Evolutionary conservation across 148 eudicot species (phyloP), one percentile per base, ranked within the genome.

Genomic region (Silene conica): DNA sequence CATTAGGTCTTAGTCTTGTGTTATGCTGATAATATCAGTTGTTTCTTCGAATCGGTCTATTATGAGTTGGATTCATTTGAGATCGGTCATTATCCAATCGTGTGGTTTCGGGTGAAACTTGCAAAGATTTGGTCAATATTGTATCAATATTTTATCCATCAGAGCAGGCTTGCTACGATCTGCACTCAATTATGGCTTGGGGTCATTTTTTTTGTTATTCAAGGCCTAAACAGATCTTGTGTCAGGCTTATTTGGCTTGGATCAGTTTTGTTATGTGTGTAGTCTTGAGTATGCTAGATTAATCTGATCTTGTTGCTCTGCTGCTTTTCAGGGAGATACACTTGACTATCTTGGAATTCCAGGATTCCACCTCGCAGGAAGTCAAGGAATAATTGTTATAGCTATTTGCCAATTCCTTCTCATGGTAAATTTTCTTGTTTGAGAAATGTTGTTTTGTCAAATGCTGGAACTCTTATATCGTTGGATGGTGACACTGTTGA

Each of bases 331-430:
- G 97, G 99, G 99, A 61, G 94, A 92, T 67, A 92, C 99, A 43
- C 85, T 96, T 69, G 99, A 96, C 78, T 96, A 92, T 78, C 97
- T 96, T 68, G 99, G 99, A 82, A 96, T 96, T 80, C 95, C 99
- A 65, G 96, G 99, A 66, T 82, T 96, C 75, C 99, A 96, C 78
- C 67, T 96, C 19, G 99, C 99, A 79, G 99, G 99, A 75, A 90
- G 99, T 81, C 99, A 96, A 83, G 97, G 96, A 80, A 87, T 92
- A 59, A 72, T 90, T 57, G 89, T 96, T 48, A 96, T 96, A 82
- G 99, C 99, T 70, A 82, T 96, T 72, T 96, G 92, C 80, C 99
- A 96, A 89, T 87, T 73, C 65, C 91, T 96, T 74, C 88, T 96
- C 28, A 96, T 96, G 97, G 97, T 95, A 83, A 84, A 54, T 63